Evolutionary conservation across 192 early-diverging fungal species (phyloP), one percentile per base, ranked within the genome.

Genomic region (Funneliformis mosseae): DNA sequence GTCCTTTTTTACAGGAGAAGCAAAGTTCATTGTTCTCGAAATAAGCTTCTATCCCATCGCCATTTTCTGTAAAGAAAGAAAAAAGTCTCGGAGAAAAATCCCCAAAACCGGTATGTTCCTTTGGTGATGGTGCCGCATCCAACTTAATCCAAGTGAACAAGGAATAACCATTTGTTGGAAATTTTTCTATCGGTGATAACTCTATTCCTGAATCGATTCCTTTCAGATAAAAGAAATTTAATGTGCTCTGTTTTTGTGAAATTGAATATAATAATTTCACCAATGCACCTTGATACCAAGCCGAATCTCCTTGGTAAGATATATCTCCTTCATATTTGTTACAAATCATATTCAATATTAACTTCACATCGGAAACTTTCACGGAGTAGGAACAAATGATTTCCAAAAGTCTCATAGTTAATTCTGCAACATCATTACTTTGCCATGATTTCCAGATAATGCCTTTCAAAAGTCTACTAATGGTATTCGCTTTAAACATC

Each of bases 81-180:
- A 79, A 79, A 11, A 79, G 39, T 59, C 78, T 25, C 23, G 78
- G 78, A 25, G 23, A 12, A 67, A 68, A 66, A 38, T 68, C 8
- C 18, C 27, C 18, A 59, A 60, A 11, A n/a, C 39, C 63, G 5
- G 11, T 62, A 8, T 28, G 9, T 41, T 42, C 59, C 2, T 78
- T 68, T 42, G 18, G 25, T 33, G 67, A 79, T 50, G 46, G 45
- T 2, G 23, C 1, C 7, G 48, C 9, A 71, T 79, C 78, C 78
- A 79, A 43, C 39, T 79, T 79, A 23, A 79, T 68, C 78, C 78
- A 79, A 41, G 78, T 79, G 16, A 79, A 79, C 5, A 79, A 79
- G 7, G 78, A 79, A 59, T 79, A 79, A 42, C 78, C 78, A 79
- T 72, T 79, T 11, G 11, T 12, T 5, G 78, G 78, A 79, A 79